Evolutionary conservation across 805 yeast species (phyloP).

Genomic region (Komagataella ulmi): DNA sequence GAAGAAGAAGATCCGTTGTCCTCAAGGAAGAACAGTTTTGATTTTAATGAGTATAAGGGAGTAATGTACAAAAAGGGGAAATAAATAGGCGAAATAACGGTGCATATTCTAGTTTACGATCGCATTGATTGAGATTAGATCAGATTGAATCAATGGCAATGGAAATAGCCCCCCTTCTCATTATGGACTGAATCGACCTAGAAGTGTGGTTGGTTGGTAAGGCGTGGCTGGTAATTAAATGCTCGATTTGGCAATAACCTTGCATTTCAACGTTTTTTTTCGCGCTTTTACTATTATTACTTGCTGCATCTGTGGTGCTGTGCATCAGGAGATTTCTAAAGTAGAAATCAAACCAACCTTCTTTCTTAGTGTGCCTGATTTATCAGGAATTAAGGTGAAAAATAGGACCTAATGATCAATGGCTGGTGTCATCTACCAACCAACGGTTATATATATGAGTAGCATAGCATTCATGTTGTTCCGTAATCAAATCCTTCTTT

Average conservation of each 20-base stretch:
- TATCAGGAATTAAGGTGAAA: background rate
- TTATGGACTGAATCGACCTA: background rate
- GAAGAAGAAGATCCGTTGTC: background rate
- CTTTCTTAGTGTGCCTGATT: background rate
- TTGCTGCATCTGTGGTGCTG: background rate
- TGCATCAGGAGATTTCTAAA: background rate
- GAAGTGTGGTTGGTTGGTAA: background rate
- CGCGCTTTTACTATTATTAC: background rate
- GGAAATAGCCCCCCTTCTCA: background rate
- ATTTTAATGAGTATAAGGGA: slow-evolving; percentile 12
- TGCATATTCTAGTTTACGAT: background rate
- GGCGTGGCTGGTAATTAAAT: background rate
- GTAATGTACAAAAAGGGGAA: slow-evolving; percentile 12
- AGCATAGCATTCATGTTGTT: background rate
- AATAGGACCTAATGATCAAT: background rate
- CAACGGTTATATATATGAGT: background rate
- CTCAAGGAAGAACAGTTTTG: slow-evolving; percentile 6
- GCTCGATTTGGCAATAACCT: background rate
- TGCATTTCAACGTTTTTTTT: background rate
- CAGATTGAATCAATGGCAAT: background rate
- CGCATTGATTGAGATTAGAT: background rate
- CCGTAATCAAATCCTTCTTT: background rate
- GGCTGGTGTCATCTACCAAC: background rate
- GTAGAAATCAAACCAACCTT: background rate
- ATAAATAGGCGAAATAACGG: background rate